Base-by-base conservation (phyloP, 768 basidiomycete genomes). In the Pleurotus salmoneostramineus region DNA sequence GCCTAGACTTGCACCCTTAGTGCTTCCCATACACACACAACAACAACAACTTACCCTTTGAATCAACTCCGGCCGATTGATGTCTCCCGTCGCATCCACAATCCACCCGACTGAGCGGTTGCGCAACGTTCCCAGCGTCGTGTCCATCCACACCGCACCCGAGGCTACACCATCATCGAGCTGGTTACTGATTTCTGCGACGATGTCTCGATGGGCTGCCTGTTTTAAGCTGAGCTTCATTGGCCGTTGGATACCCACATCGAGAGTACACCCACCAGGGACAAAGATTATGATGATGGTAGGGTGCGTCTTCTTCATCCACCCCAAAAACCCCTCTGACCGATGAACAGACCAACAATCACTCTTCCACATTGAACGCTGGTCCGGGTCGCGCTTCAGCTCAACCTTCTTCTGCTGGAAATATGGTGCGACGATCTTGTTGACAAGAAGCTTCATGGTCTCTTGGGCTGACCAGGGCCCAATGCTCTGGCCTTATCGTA, bases 271-370 rank as follows among this genome's bases (percentile, higher is more conserved):
- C 1, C 65, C 65, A 37, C 62, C 71, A 0, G 69, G 71, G 35
- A 72, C 56, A 40, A 50, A 72, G 10, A 44, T 32, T 3, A 72
- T 5, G n/a, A 67, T 61, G 46, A 70, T 68, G 8, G 56, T 66
- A 12, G 69, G 69, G 46, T 72, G 69, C 0, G 56, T 59, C 8
- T 51, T 45, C 33, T 60, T 55, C 62, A 75, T 62, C 71, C 69
- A 73, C 1, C 11, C 27, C 0, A 62, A 56, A 56, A 76, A 75
- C 15, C 63, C 64, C 17, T 55, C 10, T 3, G 66, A 67, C 0
- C 68, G 58, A 51, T 76, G 74, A n/a, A 74, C 74, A 1, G 71
- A 67, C 69, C 69, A 72, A 15, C 58, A 50, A 49, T 72, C 70
- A 15, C 71, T 72, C 37, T 40, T 6, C 37, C 37, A 40, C n/a